phyloP scores from a whole-genome alignment of 1,284 basidiomycete species.

The Mycena citricolor region DNA sequence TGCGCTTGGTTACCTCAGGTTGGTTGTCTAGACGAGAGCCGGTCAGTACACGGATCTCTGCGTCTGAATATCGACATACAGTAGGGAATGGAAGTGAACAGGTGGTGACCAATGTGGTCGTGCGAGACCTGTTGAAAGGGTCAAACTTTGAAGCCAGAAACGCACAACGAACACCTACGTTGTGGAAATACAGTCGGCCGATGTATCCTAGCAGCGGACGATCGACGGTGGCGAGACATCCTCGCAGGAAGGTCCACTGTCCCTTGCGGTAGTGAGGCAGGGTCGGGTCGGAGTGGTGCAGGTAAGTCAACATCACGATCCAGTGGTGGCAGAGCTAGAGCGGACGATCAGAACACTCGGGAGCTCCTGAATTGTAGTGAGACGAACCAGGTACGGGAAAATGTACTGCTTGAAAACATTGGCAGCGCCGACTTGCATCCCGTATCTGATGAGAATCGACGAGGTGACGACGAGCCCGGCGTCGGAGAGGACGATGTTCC shows the following conservation, averaged over 20 bases:
- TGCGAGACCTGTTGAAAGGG: slow-evolving; percentile 49
- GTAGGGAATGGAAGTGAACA: slow-evolving; percentile 42
- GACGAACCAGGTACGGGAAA: slow-evolving; percentile 43
- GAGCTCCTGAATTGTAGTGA: neutral
- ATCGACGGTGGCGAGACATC: slow-evolving; percentile 41
- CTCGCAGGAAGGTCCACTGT: slow-evolving; percentile 41
- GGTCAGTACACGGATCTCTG: neutral
- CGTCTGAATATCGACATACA: slow-evolving; percentile 29
- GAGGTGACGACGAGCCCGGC: slow-evolving; percentile 44
- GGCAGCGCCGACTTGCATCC: slow-evolving; percentile 24
- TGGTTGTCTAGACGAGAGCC: slow-evolving; percentile 47
- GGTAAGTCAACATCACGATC: slow-evolving; percentile 39
- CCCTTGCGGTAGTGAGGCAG: slow-evolving; percentile 52
- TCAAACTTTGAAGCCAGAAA: slow-evolving; percentile 39
- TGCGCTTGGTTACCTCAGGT: slow-evolving; percentile 43
- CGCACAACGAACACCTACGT: slow-evolving; percentile 42
- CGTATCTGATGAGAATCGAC: slow-evolving; percentile 29
- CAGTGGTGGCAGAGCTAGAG: slow-evolving; percentile 75
- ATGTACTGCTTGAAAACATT: slow-evolving; percentile 35
- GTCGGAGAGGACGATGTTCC: slow-evolving; percentile 46
- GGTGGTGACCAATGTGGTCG: slow-evolving; percentile 35
- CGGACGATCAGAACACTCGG: slow-evolving; percentile 1
- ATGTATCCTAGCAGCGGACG: slow-evolving; percentile 42
- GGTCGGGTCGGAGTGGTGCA: slow-evolving; percentile 48
- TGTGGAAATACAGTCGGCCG: slow-evolving; percentile 52